Percentiles rank a stretch among this genome's conserved stretches.
These are phyloP conservation scores for Clonostachys solani DNA, from an alignment of 2,329 filamentous ascomycete genomes.

Conservation along the genomic window DNA sequence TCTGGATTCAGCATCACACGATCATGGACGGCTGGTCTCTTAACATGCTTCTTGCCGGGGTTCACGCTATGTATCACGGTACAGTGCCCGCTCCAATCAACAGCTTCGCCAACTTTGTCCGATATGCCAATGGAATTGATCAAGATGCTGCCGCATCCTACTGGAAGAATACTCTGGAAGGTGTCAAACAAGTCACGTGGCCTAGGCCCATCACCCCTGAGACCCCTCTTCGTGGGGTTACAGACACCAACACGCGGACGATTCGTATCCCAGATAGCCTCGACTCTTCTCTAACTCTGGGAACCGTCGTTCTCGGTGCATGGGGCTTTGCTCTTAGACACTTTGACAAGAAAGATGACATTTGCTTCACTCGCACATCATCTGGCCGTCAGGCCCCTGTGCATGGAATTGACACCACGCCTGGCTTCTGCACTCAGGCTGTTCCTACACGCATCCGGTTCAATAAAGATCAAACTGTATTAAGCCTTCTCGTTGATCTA, in stretches of 20 bases:
- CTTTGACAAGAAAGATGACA: conserved; percentile 22
- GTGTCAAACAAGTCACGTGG: conserved; percentile 2
- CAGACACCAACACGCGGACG: not conserved
- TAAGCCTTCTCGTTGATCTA: conserved; percentile 5
- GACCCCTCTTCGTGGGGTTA: not conserved
- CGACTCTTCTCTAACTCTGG: conserved; percentile 5
- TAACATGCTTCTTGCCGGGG: conserved; percentile 1
- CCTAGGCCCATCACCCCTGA: not conserved
- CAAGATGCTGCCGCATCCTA: conserved; percentile 2
- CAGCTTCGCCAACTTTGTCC: conserved; percentile 5
- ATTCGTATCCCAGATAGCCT: not conserved
- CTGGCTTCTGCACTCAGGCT: conserved; percentile 6
- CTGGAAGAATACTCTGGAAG: conserved; percentile 7
- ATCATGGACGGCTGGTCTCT: conserved; percentile 17
- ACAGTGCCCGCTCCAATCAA: conserved; percentile 7
- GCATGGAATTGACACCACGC: conserved; percentile 7
- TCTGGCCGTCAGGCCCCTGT: conserved; percentile 9
- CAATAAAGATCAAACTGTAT: conserved; percentile 2
- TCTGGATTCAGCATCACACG: conserved; percentile 17
- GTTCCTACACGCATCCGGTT: conserved; percentile 6
- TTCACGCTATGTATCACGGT: conserved; percentile 2
- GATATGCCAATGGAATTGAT: conserved; percentile 2
- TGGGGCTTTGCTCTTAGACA: conserved; percentile 15
- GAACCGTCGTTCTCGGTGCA: conserved; percentile 14
- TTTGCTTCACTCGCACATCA: conserved; percentile 20